phyloP scores from a whole-genome alignment of 1,284 basidiomycete genomes.

The Cryptococcus sp. region DNA sequence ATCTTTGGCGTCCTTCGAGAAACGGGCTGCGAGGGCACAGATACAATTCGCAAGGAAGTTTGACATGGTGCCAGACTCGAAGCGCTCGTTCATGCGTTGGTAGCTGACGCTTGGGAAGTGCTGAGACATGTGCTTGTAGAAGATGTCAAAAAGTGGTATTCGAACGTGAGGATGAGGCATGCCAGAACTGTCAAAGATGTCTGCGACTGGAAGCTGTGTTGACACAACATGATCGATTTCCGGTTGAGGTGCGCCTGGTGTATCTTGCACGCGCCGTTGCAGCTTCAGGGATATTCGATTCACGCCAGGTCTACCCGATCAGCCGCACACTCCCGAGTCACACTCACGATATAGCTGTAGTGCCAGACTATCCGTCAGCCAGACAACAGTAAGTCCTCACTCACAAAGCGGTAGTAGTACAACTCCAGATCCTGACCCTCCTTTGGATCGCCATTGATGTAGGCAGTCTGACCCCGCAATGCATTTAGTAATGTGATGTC shows the following conservation, averaged over 20 bases:
- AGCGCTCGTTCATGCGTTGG: conserved; percentile 50
- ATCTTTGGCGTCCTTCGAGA: conserved; percentile 21
- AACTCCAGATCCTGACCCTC: conserved; percentile 52
- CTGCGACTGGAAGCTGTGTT: conserved; percentile 19
- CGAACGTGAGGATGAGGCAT: conserved; percentile 51
- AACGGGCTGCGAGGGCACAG: conserved; percentile 49
- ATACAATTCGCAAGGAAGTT: conserved; percentile 54
- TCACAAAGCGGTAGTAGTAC: conserved; percentile 55
- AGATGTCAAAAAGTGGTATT: conserved; percentile 51
- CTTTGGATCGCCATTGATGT: conserved; percentile 51
- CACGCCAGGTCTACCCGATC: conserved; percentile 46
- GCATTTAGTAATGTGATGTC: conserved; percentile 48
- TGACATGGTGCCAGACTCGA: conserved; percentile 54
- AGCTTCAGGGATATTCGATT: conserved; percentile 56
- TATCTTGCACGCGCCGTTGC: conserved; percentile 36
- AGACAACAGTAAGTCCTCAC: conserved; percentile 15
- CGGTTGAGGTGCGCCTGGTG: conserved; percentile 37
- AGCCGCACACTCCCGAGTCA: no score
- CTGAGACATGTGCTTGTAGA: conserved; percentile 50
- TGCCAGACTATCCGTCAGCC: conserved; percentile 42
- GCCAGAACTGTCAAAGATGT: conserved; percentile 49
- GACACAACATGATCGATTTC: conserved; percentile 25
- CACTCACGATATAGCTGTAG: conserved; percentile 34
- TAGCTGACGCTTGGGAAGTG: conserved; percentile 54
- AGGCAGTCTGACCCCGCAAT: conserved; percentile 52